Evolutionary conservation across 2,329 filamentous ascomycete species (phyloP), one percentile per base, ranked within the genome.

Genomic region (Trichoderma guizhouense): DNA sequence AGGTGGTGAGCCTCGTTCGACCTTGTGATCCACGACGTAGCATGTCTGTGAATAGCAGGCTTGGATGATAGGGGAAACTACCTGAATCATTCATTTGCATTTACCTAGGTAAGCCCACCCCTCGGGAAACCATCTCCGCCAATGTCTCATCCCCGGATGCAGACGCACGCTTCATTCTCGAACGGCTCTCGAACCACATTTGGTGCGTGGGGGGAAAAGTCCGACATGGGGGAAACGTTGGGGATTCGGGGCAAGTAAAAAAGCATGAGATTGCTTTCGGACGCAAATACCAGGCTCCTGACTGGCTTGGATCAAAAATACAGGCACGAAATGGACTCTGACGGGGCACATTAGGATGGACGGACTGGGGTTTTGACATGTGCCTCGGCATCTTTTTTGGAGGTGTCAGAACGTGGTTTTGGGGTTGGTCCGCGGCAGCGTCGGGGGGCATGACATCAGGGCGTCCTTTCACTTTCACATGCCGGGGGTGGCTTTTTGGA

Each of bases 361-460:
- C 47, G 47, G 21, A 53, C 62, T 15, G 47, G 24, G 63, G 47
- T 15, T 60, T 53, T 55, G 62, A 34, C 36, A 60, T 34, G 51
- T 66, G 32, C 69, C 69, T 71, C 69, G 69, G 69, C 69, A 66
- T 71, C 39, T 60, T 57, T 30, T 53, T 53, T 21, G 18, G 47
- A 9, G n/a, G 9, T 53, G 47, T 24, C 47, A 53, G 47, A 21
- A 21, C n/a, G 47, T 24, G n/a, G 21, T 53, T 53, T 39, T 63
- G 21, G 60, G 11, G 8, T 18, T 18, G 43, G 34, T 55, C 51
- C 70, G 43, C 39, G 60, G 71, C 43, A 65, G 47, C 58, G 36
- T 68, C 65, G 53, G 58, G 53, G 58, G 43, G 47, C 66, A 72
- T 72, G 71, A 72, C 71, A 71, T 72, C 71, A 71, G 39, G 43